Conservation (phyloP, 495 filamentous ascomycete genomes). For the Amniculicola lignicola region DNA sequence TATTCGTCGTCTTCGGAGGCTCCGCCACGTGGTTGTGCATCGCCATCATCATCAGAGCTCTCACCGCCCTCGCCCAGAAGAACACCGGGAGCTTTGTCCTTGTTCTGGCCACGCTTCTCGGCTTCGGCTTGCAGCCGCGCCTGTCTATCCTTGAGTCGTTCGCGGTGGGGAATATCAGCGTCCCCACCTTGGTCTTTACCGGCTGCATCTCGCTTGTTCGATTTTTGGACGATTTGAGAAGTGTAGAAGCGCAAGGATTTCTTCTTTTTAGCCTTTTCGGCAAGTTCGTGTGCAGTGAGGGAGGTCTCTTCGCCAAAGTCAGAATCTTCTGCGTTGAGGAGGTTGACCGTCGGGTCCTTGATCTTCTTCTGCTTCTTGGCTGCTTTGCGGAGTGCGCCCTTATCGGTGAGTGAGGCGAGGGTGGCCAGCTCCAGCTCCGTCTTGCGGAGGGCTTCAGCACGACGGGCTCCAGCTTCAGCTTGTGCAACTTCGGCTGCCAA, state of each 20-base stretch:
- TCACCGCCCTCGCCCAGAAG: conserved; percentile 55
- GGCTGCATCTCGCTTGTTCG: conserved; percentile 77
- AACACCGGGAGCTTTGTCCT: conserved; percentile 53
- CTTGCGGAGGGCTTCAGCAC: conserved; percentile 53
- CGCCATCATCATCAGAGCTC: conserved; percentile 57
- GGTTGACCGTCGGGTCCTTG: conserved; percentile 34
- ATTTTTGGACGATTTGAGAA: conserved; percentile 88
- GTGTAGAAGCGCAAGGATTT: conserved; percentile 94
- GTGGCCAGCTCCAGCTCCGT: conserved; percentile 71
- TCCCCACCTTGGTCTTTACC: conserved; percentile 86
- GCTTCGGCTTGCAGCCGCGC: conserved; percentile 81
- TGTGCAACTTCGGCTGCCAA: conserved; percentile 51
- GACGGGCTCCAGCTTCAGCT: conserved; percentile 53
- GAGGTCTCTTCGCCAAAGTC: conserved; percentile 67
- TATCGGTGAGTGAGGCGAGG: conserved; percentile 44
- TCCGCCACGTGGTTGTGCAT: conserved; percentile 46
- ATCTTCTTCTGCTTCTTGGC: conserved; percentile 37
- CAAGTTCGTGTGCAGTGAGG: conserved; percentile 62
- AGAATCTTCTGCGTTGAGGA: conserved; percentile 47
- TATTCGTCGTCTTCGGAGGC: conserved; percentile 62
- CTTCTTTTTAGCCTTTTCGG: conserved; percentile 80
- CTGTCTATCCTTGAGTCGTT: conserved; percentile 80
- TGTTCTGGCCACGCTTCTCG: conserved; percentile 71
- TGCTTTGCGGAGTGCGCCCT: conserved; percentile 30
- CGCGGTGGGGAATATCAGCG: conserved; percentile 83